A percentile compares a stretch with the other conserved stretches of the same genome.
phyloP scores from a whole-genome alignment of 192 early-diverging fungal genomes.

The Spizellomyces sp. region DNA sequence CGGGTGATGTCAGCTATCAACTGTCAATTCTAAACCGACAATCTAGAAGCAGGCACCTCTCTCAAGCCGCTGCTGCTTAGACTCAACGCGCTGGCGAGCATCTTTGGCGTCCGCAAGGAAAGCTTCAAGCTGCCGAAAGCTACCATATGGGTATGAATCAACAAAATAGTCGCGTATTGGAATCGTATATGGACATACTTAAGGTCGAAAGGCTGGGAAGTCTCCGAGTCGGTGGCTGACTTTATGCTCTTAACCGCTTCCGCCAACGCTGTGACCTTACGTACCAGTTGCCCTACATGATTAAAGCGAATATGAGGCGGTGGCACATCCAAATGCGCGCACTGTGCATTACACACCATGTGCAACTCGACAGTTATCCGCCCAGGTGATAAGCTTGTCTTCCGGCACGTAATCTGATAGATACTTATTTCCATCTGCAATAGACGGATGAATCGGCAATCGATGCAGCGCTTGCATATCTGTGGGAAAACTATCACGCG shows the following conservation, averaged over 20 bases:
- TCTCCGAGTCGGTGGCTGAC: conserved; percentile 38
- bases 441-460: conserved; percentile 45
- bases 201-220: conserved; percentile 24
- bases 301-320: not conserved
- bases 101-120: conserved; percentile 15
- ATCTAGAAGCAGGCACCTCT: conserved; percentile 4
- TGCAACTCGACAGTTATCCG: conserved; percentile 43
- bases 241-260: conserved; percentile 35
- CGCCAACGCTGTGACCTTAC: conserved; percentile 23
- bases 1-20: not conserved
- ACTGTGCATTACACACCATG: conserved; percentile 27
- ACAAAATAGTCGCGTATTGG: too few species aligned
- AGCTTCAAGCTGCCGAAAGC: not conserved
- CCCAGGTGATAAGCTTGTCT: conserved; percentile 44
- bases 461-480: conserved; percentile 46
- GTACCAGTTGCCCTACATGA: conserved; percentile 33
- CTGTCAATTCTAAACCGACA: too few species aligned
- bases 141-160: too few species aligned
- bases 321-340: not conserved
- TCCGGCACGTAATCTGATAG: conserved; percentile 48
- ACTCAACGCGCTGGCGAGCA: conserved; percentile 17
- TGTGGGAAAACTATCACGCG: conserved; percentile 28
- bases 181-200: not conserved
- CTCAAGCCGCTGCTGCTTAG: conserved; percentile 26
- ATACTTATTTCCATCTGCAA: conserved; percentile 32